phyloP scores from a whole-genome alignment of 208 protist genomes.

The Crithidia thermophila region DNA sequence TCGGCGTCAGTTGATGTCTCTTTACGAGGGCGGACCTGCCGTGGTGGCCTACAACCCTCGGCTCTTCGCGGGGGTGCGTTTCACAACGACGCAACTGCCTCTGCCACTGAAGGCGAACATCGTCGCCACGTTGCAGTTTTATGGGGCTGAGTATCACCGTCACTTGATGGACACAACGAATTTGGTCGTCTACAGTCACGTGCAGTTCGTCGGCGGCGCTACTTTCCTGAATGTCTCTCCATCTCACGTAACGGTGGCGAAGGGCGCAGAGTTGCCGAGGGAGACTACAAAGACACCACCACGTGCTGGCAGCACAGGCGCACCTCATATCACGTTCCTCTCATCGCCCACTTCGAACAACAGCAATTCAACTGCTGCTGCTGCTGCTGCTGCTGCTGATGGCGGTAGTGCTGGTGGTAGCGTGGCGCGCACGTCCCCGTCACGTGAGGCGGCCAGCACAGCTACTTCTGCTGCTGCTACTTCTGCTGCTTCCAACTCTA shows the following conservation, averaged over 20 bases:
- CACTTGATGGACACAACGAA: constrained; percentile 55
- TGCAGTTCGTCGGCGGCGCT: not conserved
- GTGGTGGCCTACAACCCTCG: constrained; percentile 59
- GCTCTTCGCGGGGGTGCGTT: constrained; percentile 46
- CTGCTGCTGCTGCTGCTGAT: no score
- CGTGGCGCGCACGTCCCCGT: no score
- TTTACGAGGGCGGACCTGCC: constrained; percentile 12
- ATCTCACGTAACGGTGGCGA: no score
- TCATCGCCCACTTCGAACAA: no score
- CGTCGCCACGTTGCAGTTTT: constrained; percentile 67
- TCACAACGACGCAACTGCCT: constrained; percentile 73
- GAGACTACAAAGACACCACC: no score
- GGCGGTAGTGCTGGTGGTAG: no score
- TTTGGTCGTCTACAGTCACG: constrained; percentile 52
- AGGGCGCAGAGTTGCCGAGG: no score
- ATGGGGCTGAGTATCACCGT: constrained; percentile 66
- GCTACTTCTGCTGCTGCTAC: not conserved
- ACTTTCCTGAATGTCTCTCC: no score
- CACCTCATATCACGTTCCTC: no score
- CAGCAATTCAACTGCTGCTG: no score
- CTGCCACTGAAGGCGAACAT: constrained; percentile 56
- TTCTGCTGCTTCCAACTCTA: not conserved
- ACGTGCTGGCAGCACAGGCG: no score
- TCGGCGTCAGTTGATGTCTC: constrained; percentile 3
- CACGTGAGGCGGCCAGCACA: no score